Percentiles rank a stretch among this genome's conserved stretches.
These are phyloP conservation scores for Pythium diclinum DNA, from an alignment of 352 stramenopile genomes.

Conservation along the genomic window DNA sequence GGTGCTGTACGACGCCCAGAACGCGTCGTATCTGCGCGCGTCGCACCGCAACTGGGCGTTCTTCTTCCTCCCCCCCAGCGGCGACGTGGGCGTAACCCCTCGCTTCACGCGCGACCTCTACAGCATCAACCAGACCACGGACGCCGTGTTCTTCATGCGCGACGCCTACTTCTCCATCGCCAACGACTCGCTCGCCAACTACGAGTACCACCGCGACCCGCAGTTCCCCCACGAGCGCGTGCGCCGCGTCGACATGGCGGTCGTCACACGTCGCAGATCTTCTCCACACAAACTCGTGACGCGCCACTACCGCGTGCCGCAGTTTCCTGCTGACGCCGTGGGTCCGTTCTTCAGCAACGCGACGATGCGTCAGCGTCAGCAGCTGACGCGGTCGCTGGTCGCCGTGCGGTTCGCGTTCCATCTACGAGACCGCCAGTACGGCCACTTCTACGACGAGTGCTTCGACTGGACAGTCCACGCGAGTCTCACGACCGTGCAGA, in stretches of 20 bases:
- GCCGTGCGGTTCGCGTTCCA: slow-evolving; percentile 49
- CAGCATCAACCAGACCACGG: slow-evolving; percentile 70
- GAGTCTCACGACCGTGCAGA: slow-evolving; percentile 44
- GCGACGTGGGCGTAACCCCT: slow-evolving; percentile 51
- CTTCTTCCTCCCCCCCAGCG: slow-evolving; percentile 70
- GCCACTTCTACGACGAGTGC: slow-evolving; percentile 77
- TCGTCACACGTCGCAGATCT: slow-evolving; percentile 10
- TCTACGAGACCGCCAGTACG: slow-evolving; percentile 70
- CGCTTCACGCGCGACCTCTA: slow-evolving; percentile 68
- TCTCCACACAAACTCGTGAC: slow-evolving; percentile 15
- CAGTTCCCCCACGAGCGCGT: slow-evolving; percentile 1
- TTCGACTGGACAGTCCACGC: slow-evolving; percentile 80
- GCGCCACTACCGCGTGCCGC: slow-evolving; percentile 45
- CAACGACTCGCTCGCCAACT: slow-evolving; percentile 72
- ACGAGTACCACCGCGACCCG: slow-evolving; percentile 53
- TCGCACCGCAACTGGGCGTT: slow-evolving; percentile 85
- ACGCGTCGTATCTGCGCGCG: slow-evolving; percentile 80
- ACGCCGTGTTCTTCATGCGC: slow-evolving; percentile 59
- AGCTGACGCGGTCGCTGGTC: slow-evolving; percentile 50
- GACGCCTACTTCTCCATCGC: slow-evolving; percentile 78
- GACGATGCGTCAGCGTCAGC: slow-evolving; percentile 33
- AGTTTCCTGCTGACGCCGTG: slow-evolving; percentile 27
- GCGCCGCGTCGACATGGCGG: slow-evolving; percentile 21
- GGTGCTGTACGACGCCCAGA: slow-evolving; percentile 74
- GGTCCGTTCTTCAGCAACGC: slow-evolving; percentile 60